Base-by-base conservation (phyloP, 805 yeast genomes). In the Saccharomycopsis selenospora region DNA sequence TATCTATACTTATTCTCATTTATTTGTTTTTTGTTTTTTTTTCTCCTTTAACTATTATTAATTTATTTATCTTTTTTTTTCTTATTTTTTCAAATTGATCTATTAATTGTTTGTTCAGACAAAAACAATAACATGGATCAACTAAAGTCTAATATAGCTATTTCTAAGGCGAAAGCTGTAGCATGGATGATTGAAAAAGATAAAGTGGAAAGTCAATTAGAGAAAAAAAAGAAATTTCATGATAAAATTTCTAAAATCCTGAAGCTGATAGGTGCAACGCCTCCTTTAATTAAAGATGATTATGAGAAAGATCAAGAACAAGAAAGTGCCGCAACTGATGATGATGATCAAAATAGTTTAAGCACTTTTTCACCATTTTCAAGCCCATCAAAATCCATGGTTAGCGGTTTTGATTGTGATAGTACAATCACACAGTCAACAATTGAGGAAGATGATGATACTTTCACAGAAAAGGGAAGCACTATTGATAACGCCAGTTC, bases 151-250 rank as follows among this genome's bases (percentile, higher is more conserved):
- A 26, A 33, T 11, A 23, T 10, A 23, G 47, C 30, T 36, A 36
- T 11, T 23, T 30, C 40, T 33, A 44, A 44, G 30, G 38, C 42
- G 23, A 36, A 44, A 36, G 20, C 24, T 14, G 43, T 45, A 4
- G 48, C 48, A 14, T 45, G 48, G 48, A 36, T 45, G 13, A 40
- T 23, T 13, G 48, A 45, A 23, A 45, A 45, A 28, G 48, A 45
- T 18, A 10, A 20, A 17, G 27, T 40, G 23, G 17, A 17, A n/a
- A n/a, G n/a, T n/a, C n/a, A n/a, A n/a, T n/a, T n/a, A n/a, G n/a
- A n/a, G n/a, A n/a, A n/a, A n/a, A n/a, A n/a, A n/a, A n/a, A n/a
- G n/a, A n/a, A n/a, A n/a, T n/a, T n/a, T n/a, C n/a, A n/a, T n/a
- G n/a, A n/a, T n/a, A n/a, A n/a, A n/a, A n/a, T n/a, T n/a, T n/a